Evolutionary conservation across 1,284 basidiomycete species (phyloP).

Genomic region (Mixia osmundae): DNA sequence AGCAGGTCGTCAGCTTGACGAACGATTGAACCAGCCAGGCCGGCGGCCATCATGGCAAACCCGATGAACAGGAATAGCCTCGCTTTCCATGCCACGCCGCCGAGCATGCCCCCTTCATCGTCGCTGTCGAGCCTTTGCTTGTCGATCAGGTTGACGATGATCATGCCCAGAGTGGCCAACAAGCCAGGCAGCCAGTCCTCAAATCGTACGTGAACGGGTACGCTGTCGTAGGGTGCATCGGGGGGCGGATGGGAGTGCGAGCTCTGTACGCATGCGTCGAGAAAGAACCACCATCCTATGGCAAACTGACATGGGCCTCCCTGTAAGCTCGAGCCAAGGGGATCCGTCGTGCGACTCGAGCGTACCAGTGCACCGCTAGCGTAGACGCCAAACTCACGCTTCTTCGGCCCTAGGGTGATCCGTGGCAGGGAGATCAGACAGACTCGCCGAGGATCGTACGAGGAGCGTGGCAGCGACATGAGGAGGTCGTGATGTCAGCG

Average conservation of each 20-base stretch:
- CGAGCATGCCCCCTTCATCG: conserved; percentile 34
- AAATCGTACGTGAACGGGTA: conserved; percentile 42
- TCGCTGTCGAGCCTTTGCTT: conserved; percentile 71
- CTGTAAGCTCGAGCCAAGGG: neutral
- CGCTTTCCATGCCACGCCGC: conserved; percentile 62
- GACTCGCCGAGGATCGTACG: conserved; percentile 15
- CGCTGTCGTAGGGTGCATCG: conserved; percentile 40
- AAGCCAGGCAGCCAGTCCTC: conserved; percentile 82
- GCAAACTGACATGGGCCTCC: conserved; percentile 39
- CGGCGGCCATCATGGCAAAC: conserved; percentile 89
- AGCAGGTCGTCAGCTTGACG: conserved; percentile 21
- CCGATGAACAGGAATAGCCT: conserved; percentile 77
- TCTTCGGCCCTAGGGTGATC: conserved; percentile 18
- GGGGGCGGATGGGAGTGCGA: conserved; percentile 13
- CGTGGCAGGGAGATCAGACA: conserved; percentile 15
- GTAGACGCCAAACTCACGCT: conserved; percentile 68
- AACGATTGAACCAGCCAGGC: conserved; percentile 75
- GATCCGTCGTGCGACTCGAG: conserved; percentile 12
- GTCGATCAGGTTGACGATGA: conserved; percentile 82
- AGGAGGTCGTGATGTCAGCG: no score
- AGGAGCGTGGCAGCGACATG: conserved; percentile 6
- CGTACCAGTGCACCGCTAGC: conserved; percentile 67
- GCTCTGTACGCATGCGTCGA: conserved; percentile 78
- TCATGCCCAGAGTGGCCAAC: conserved; percentile 76
- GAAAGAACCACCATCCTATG: conserved; percentile 80